These are phyloP conservation scores for Spathaspora girioi DNA, from an alignment of 805 yeast genomes.

Conservation along the genomic window DNA sequence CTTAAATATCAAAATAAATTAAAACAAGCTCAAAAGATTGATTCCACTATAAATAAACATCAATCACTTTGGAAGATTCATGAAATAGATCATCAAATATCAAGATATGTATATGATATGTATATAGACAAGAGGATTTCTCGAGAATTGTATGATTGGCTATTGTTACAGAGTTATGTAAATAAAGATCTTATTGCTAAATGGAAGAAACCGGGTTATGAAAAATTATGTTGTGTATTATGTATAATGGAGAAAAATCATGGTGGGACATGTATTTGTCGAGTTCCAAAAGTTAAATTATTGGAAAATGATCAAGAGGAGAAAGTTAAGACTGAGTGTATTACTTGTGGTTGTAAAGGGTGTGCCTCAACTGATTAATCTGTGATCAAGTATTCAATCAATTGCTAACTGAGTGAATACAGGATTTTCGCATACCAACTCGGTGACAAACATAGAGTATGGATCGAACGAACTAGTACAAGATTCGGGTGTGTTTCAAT, in stretches of 20 bases:
- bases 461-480: no score
- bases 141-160: slow-evolving; percentile 67
- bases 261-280: slow-evolving; percentile 73
- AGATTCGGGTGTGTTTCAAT: no score
- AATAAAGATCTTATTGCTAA: slow-evolving; percentile 73
- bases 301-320: slow-evolving; percentile 22
- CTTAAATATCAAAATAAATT: slow-evolving; percentile 55
- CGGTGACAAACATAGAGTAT: no score
- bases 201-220: slow-evolving; percentile 84
- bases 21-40: slow-evolving; percentile 41
- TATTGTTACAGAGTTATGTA: slow-evolving; percentile 60
- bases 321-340: slow-evolving; percentile 45
- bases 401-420: no score
- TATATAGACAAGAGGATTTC: slow-evolving; percentile 69
- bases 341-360: slow-evolving; percentile 83
- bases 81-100: slow-evolving; percentile 67
- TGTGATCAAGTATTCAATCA: no score
- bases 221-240: slow-evolving; percentile 74
- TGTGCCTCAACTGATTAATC: slow-evolving; percentile 70
- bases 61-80: slow-evolving; percentile 68
- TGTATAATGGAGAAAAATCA: slow-evolving; percentile 74
- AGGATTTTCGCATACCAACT: no score
- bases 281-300: slow-evolving; percentile 70
- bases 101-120: slow-evolving; percentile 71
- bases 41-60: slow-evolving; percentile 46